A percentile compares a stretch with the other conserved stretches of the same genome.
phyloP scores from a whole-genome alignment of 305 asterid species.

The Fraxinus ornus region DNA sequence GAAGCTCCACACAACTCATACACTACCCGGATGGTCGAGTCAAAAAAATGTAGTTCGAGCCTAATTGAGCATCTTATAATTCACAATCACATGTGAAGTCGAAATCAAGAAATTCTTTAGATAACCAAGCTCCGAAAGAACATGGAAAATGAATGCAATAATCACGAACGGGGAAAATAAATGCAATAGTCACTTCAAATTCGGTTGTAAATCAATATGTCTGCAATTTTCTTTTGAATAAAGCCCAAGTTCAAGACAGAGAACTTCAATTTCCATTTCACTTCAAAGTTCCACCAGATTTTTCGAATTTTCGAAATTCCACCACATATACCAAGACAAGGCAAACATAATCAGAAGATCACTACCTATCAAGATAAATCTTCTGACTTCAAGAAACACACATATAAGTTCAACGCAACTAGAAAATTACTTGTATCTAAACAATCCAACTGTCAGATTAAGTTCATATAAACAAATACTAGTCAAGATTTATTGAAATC shows the following conservation, averaged over 20 bases:
- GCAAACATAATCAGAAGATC: conserved; percentile 24
- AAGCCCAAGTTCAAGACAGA: conserved; percentile 4
- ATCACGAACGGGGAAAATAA: too few relatives aligned
- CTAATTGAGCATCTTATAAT: not conserved
- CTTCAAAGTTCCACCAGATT: conserved; percentile 7
- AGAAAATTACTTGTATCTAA: not conserved
- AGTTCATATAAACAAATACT: not conserved
- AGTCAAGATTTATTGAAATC: conserved; percentile 47
- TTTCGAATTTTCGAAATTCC: conserved; percentile 11
- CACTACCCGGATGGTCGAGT: conserved; percentile 21
- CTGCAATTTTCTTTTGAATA: not conserved
- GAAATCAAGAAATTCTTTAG: conserved; percentile 6
- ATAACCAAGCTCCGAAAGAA: conserved; percentile 1
- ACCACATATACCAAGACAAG: too few relatives aligned
- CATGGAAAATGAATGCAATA: conserved; percentile 4
- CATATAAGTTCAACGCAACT: conserved; percentile 10
- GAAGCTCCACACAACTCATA: conserved; percentile 31
- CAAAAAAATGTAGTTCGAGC: conserved; percentile 18
- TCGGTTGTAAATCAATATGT: not conserved
- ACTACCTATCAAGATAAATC: not conserved
- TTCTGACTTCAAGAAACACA: conserved; percentile 21
- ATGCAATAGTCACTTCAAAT: not conserved
- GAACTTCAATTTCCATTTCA: not conserved
- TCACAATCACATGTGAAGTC: conserved; percentile 26
- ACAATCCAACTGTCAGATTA: not conserved